These are phyloP conservation scores for Agaricus subrufescens DNA, from an alignment of 768 basidiomycete species.

Conservation along the genomic window DNA sequence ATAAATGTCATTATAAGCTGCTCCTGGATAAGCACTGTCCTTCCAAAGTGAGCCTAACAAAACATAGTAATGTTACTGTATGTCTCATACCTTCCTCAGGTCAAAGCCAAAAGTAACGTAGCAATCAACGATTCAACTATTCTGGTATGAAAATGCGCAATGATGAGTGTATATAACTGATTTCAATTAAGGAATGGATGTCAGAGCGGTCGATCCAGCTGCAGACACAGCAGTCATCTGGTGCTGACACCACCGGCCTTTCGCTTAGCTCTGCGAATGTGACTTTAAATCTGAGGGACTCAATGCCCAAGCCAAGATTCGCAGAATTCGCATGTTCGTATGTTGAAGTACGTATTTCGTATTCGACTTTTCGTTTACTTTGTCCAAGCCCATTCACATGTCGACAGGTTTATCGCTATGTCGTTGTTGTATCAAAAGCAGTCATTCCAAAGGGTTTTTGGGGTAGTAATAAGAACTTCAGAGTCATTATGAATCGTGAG, in stretches of 20 bases:
- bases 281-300: constrained; percentile 41
- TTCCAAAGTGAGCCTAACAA: constrained; percentile 51
- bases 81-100: constrained; percentile 22
- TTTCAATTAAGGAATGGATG: constrained; percentile 57
- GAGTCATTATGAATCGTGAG: constrained; percentile 53
- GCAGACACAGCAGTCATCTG: constrained; percentile 44
- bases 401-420: constrained; percentile 66
- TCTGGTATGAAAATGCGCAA: constrained; percentile 35
- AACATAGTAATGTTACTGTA: background rate
- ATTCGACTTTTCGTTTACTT: background rate
- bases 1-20: constrained; percentile 65
- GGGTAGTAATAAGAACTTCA: constrained; percentile 68
- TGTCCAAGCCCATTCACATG: background rate
- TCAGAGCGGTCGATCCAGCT: constrained; percentile 60
- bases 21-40: constrained; percentile 66
- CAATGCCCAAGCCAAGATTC: constrained; percentile 71
- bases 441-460: constrained; percentile 77
- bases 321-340: constrained; percentile 68
- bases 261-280: constrained; percentile 48
- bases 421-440: constrained; percentile 52
- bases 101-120: constrained; percentile 31
- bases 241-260: constrained; percentile 34
- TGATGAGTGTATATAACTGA: background rate
- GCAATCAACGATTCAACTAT: constrained; percentile 60
- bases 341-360: constrained; percentile 43